Evolutionary conservation across 257 asterid genomes (phyloP).

Genomic region (Fraxinus quadrangulata): DNA sequence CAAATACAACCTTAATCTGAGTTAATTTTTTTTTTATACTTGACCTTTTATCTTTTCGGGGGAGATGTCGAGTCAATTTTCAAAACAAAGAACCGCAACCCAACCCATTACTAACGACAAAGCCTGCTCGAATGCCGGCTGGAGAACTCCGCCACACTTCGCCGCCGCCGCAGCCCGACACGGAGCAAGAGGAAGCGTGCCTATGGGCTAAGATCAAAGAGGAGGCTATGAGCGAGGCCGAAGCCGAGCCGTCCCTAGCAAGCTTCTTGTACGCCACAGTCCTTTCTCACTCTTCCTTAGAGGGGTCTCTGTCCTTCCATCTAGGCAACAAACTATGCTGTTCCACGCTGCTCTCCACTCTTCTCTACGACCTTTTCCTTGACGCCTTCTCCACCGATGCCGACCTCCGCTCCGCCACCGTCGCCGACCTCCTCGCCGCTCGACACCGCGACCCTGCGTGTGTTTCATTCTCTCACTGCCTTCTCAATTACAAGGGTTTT

Average conservation of each 20-base stretch:
- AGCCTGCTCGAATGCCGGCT: conserved; percentile 52
- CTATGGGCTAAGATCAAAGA: conserved; percentile 69
- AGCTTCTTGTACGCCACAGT: conserved; percentile 82
- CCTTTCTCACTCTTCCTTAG: conserved; percentile 79
- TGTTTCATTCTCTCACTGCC: conserved; percentile 64
- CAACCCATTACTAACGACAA: conserved; percentile 19
- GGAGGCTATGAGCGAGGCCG: conserved; percentile 84
- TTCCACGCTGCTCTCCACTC: conserved; percentile 82
- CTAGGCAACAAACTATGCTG: conserved; percentile 89
- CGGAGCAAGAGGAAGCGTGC: conserved; percentile 68
- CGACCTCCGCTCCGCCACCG: conserved; percentile 69
- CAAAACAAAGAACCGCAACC: too few relatives aligned
- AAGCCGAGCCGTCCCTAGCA: conserved; percentile 85
- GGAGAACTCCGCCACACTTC: conserved; percentile 54
- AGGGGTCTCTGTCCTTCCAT: conserved; percentile 81
- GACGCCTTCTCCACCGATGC: conserved; percentile 67
- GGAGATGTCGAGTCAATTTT: too few relatives aligned
- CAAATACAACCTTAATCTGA: too few relatives aligned
- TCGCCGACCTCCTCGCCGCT: conserved; percentile 69
- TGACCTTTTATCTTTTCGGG: too few relatives aligned
- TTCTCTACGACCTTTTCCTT: conserved; percentile 79
- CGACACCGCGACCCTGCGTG: conserved; percentile 71
- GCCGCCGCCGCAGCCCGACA: conserved; percentile 34
- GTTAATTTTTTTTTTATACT: too few relatives aligned
- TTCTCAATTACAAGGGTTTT: conserved; percentile 68